Base-by-base conservation (phyloP, 2,329 filamentous ascomycete species). In the Aspergillus tanneri region DNA sequence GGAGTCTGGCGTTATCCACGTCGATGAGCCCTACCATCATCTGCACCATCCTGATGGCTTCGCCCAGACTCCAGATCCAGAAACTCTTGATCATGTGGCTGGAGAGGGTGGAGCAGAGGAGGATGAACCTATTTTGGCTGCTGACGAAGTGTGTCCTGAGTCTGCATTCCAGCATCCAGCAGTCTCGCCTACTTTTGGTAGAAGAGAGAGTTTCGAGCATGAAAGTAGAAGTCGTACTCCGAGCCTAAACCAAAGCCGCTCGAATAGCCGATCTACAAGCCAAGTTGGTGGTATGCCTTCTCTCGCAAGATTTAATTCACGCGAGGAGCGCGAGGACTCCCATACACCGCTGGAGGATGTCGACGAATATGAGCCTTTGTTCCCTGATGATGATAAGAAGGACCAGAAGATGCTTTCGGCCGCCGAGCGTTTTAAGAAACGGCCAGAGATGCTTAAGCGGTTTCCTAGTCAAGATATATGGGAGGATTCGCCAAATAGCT, bases 391-490 rank as follows among this genome's bases (percentile, higher is more conserved):
- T 47, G 87, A 91, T 12, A 78, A 80, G 3, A 80, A 83, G 47
- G 74, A 78, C 45, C 72, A 78, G 19, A 73, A 78, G 47, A 74
- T 73, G 7, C 64, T 77, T 41, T 76, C 76, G n/a, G 71, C 76
- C 24, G 72, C 73, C 24, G 77, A 83, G 49, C 78, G 78, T 54
- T 74, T 83, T 57, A 83, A 82, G 67, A 71, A 69, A 47, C 73
- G 76, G 28, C 73, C 77, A 4, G 74, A 78, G 30, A 53, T 74
- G 46, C 77, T 82, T 55, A 73, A 79, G 52, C 86, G 86, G 53
- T 99, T 99, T 70, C 93, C 93, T 1, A 96, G 91, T 68, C 87
- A 91, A 67, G 93, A 99, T 66, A 83, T 97, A 32, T 99, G 93
- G 93, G 93, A 99, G 73, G 95, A 99, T 67, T 86, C 90, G 0